Evolutionary conservation across 352 stramenopile genomes (phyloP), one percentile per base, ranked within the genome.

Genomic region (Phytophthora pseudosyringae): DNA sequence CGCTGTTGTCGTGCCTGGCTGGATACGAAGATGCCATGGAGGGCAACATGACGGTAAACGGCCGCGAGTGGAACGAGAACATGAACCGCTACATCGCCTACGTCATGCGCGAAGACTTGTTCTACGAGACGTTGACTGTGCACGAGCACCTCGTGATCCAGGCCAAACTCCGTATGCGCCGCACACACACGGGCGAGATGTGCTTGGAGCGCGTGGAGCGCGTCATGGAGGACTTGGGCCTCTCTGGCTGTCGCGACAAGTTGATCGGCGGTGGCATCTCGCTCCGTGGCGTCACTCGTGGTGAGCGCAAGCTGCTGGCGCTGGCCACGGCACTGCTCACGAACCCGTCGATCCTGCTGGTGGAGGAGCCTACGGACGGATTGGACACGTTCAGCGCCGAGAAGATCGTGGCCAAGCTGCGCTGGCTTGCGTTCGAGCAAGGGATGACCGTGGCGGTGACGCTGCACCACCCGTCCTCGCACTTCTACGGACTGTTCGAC

Each of bases 1-100:
- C 95, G 5, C 72, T 98, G 12, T 83, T 98, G 10, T 94, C 98
- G 55, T 94, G 98, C 9, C 86, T 99, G 15, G 81, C 93, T 3
- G 76, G 95, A 4, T 75, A 88, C 35, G 96, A 98, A 56, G 89
- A 83, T 18, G 79, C 75, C 5, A 92, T 94, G 49, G 75, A 78
- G n/a, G 80, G 87, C 29, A 74, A 71, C 21, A 78, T 88, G 43
- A 79, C 53, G 15, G 78, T 98, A 28, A 89, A 83, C 47, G 94
- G 93, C 13, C 59, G 59, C 4, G 25, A 61, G 9, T 86, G 73
- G 78, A 81, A 70, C 41, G 70, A 78, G 33, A 64, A 47, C 28
- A 62, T 76, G 59, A 67, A 69, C 12, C 64, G 64, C 6, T 74
- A 68, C 25, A 41, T 75, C 13, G 66, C 76, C 0, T 97, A 95